phyloP scores from a whole-genome alignment of 345 rosid species.

The Eucalyptus cladocalyx region DNA sequence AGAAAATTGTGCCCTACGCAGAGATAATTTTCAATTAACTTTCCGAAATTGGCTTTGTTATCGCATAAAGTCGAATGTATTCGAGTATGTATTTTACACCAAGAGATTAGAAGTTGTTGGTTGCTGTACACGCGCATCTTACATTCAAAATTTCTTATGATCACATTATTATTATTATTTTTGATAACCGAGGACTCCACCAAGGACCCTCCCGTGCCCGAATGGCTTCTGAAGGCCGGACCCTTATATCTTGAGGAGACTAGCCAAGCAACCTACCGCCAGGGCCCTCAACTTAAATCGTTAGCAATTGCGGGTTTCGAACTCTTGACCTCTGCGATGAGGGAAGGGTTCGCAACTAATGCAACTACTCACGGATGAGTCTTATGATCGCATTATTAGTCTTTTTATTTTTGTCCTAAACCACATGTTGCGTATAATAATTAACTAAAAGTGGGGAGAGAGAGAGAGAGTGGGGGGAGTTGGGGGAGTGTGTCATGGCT shows the following conservation, averaged over 20 bases:
- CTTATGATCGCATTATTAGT: neutral
- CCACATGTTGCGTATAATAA: neutral
- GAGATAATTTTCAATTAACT: neutral
- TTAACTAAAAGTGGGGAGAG: too few relatives aligned
- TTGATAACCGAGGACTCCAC: too few relatives aligned
- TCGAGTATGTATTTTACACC: neutral
- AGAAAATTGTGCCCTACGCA: rapidly evolving
- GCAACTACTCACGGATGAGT: too few relatives aligned
- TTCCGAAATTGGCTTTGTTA: rapidly evolving
- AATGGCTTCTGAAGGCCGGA: too few relatives aligned
- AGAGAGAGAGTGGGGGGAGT: neutral
- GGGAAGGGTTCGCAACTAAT: too few relatives aligned
- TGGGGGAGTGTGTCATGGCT: neutral
- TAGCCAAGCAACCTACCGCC: too few relatives aligned
- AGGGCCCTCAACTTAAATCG: too few relatives aligned
- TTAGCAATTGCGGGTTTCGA: too few relatives aligned
- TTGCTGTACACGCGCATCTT: neutral
- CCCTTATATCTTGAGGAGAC: too few relatives aligned
- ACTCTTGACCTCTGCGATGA: too few relatives aligned
- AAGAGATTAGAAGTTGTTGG: neutral
- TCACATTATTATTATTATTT: too few relatives aligned
- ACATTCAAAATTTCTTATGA: neutral
- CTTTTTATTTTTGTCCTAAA: neutral
- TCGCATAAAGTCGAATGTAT: neutral
- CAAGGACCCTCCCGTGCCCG: too few relatives aligned